These are phyloP conservation scores for Podaxis pistillaris DNA, from an alignment of 768 basidiomycete species.

Conservation along the genomic window DNA sequence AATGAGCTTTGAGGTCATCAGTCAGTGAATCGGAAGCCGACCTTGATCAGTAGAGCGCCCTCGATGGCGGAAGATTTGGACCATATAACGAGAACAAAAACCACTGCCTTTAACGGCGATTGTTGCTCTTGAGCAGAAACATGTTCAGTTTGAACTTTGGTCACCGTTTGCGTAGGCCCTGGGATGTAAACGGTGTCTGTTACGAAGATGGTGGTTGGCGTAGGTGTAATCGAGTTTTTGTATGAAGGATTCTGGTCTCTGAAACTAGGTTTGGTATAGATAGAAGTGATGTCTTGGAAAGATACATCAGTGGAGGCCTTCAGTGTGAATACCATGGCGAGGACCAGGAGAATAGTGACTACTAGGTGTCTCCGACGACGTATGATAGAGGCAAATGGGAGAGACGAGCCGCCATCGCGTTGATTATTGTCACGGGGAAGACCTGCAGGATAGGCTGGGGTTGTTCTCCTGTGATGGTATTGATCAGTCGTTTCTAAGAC, in stretches of 20 bases:
- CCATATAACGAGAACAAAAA: constrained; percentile 44
- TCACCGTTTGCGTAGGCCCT: not conserved
- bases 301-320: not conserved
- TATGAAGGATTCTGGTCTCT: not conserved
- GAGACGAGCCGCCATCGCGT: not conserved
- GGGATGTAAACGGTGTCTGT: not conserved
- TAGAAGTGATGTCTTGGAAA: not conserved
- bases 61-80: constrained; percentile 39
- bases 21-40: constrained; percentile 17
- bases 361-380: not conserved
- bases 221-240: not conserved
- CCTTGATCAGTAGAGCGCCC: constrained; percentile 43
- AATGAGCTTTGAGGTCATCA: not conserved
- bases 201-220: not conserved
- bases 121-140: not conserved
- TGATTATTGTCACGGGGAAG: not conserved
- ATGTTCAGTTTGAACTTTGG: not conserved
- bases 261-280: not conserved
- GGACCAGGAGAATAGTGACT: not conserved
- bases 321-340: not conserved
- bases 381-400: not conserved
- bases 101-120: constrained; percentile 27
- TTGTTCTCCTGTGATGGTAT: not conserved
- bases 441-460: not conserved
- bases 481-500: not conserved